A percentile compares a stretch with the other conserved stretches of the same genome.
Evolutionary conservation across 495 filamentous ascomycete genomes (phyloP).

Genomic region (Tuber indicum): DNA sequence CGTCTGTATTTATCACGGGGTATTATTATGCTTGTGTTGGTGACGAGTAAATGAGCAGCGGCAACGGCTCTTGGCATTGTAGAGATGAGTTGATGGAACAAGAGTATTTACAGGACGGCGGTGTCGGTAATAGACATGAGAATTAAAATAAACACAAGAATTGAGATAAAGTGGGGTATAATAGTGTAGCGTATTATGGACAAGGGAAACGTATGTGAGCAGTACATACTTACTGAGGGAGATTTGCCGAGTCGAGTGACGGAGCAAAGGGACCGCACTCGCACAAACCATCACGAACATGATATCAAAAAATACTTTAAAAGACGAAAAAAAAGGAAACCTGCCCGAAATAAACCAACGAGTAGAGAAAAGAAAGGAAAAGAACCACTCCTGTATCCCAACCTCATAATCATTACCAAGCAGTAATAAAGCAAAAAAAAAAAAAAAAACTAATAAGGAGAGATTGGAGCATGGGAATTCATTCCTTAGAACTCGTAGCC

Average conservation of each 20-base stretch:
- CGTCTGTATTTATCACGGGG: neutral
- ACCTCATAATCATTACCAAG: constrained; percentile 6
- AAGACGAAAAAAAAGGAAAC: neutral
- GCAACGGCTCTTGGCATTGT: neutral
- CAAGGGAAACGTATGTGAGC: neutral
- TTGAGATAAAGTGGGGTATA: neutral
- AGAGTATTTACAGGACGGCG: neutral
- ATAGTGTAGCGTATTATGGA: neutral
- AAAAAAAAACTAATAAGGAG: neutral
- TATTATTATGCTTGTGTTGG: neutral
- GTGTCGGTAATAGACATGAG: neutral
- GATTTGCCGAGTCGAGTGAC: neutral
- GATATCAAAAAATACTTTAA: neutral
- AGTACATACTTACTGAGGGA: neutral
- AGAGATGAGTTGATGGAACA: neutral
- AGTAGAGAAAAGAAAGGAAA: neutral
- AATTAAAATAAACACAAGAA: neutral
- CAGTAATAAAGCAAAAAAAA: constrained; percentile 3
- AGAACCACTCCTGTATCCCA: neutral
- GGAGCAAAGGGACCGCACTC: neutral
- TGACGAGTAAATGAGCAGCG: neutral
- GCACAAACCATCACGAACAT: neutral
- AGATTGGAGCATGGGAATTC: constrained; percentile 4
- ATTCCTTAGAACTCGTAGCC: neutral
- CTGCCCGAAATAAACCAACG: neutral